phyloP scores from a whole-genome alignment of 345 rosid genomes.

The Euphorbia peplus region DNA sequence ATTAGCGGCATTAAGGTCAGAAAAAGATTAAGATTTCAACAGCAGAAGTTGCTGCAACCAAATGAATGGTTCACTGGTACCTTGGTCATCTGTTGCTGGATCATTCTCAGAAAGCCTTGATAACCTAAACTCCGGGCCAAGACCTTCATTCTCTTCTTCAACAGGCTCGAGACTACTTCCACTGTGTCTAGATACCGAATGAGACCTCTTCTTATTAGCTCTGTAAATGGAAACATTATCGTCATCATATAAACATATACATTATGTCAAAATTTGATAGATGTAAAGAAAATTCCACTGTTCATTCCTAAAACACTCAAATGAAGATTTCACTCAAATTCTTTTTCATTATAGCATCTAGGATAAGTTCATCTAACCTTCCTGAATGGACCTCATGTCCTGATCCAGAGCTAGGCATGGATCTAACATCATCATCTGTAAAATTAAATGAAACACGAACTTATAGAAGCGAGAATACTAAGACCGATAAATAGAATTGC shows the following conservation, averaged over 20 bases:
- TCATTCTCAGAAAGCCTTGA: slow-evolving; percentile 48
- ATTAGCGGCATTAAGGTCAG: neutral
- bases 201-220: slow-evolving; percentile 46
- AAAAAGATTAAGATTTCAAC: slow-evolving; percentile 6
- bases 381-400: slow-evolving; percentile 44
- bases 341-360: no score
- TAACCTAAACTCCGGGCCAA: slow-evolving; percentile 46
- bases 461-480: neutral
- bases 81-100: slow-evolving; percentile 48
- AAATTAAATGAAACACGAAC: slow-evolving; percentile 15
- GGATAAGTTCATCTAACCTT: slow-evolving; percentile 32
- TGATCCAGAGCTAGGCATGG: slow-evolving; percentile 67
- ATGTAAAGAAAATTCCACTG: neutral
- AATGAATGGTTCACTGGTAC: slow-evolving; percentile 26
- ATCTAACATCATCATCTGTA: slow-evolving; percentile 58
- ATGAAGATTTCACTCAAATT: neutral
- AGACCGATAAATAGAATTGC: no score
- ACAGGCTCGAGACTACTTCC: slow-evolving; percentile 63
- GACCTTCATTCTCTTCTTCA: slow-evolving; percentile 52
- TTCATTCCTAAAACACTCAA: neutral
- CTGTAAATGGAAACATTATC: slow-evolving; percentile 30
- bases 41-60: slow-evolving; percentile 1
- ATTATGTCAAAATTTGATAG: neutral
- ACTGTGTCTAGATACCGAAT: slow-evolving; percentile 58
- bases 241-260: neutral